Base-by-base conservation (phyloP, 371 early-diverging fungal species). In the Mucor circinelloides region DNA sequence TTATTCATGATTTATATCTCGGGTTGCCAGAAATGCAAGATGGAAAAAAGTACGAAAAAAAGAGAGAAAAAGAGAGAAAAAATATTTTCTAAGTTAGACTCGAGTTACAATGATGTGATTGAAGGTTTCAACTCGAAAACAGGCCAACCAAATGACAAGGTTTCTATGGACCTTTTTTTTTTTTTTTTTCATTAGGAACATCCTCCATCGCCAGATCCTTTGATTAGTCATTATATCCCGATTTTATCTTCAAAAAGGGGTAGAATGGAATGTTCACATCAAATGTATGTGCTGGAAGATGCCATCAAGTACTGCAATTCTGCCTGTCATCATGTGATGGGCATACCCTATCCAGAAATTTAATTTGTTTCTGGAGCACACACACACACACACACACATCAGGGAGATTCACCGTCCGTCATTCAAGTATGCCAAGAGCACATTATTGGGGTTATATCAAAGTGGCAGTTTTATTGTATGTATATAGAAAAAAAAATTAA, bases 401-500 rank as follows among this genome's bases (percentile, higher is more conserved):
- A 13, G 36, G 36, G 17, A 5, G 40, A 40, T 40, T 17, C 17
- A 17, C 17, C 40, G 17, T 17, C 17, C 17, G 40, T 17, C 34
- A 34, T 34, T 9, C 34, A 34, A 9, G 9, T 34, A 6, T 34
- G 9, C 4, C 34, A 34, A 4, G 9, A 4, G 9, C 34, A 34
- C 34, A 34, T 9, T 8, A 34, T 34, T 34, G 40, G 5, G 38
- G 40, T 40, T 40, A 40, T 40, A 36, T 36, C 36, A 36, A 32
- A 36, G 13, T 15, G 17, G 17, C 5, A 5, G 40, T 3, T 40
- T 40, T 40, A 40, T 40, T 40, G 17, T 40, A 17, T 40, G 5
- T 40, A 9, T 34, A 8, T 34, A n/a, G n/a, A n/a, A 36, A 40
- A 40, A 1, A 17, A 28, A 57, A 17, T 81, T 86, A 95, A 58